phyloP scores from a whole-genome alignment of 495 filamentous ascomycete genomes.

The Durotheca rogersii region DNA sequence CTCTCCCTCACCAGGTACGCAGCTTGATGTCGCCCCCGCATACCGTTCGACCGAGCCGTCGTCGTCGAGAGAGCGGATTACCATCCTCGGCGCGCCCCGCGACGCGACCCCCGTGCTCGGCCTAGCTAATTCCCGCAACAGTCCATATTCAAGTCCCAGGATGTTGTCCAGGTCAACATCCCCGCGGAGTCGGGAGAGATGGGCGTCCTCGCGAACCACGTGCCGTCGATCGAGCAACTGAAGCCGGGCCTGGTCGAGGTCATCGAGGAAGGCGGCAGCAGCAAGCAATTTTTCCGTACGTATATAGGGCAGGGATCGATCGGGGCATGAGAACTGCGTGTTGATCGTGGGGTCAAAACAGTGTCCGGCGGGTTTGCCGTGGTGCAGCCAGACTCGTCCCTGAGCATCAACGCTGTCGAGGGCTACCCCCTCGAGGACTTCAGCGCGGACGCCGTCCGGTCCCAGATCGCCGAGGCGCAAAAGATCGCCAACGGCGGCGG shows the following conservation, averaged over 20 bases:
- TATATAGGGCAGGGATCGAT: conserved; percentile 22
- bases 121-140: conserved; percentile 51
- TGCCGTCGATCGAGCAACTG: conserved; percentile 97
- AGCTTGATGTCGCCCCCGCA: background rate
- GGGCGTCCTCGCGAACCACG: conserved; percentile 98
- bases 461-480: conserved; percentile 88
- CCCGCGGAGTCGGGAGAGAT: conserved; percentile 97
- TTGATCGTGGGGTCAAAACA: conserved; percentile 41
- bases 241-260: conserved; percentile 94
- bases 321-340: conserved; percentile 3
- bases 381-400: conserved; percentile 88
- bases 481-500: conserved; percentile 89
- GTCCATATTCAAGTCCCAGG: conserved; percentile 62
- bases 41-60: background rate
- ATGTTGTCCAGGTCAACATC: conserved; percentile 93
- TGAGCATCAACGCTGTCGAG: conserved; percentile 98
- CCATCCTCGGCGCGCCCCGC: conserved; percentile 9
- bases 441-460: conserved; percentile 76
- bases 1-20: conserved; percentile 96
- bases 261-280: conserved; percentile 84
- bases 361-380: conserved; percentile 97
- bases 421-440: conserved; percentile 93
- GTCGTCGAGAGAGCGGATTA: background rate
- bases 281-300: conserved; percentile 98
- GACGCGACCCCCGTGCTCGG: conserved; percentile 3